These are phyloP conservation scores for Albatrellus sp. DNA, from an alignment of 1,284 basidiomycete species.

Conservation along the genomic window DNA sequence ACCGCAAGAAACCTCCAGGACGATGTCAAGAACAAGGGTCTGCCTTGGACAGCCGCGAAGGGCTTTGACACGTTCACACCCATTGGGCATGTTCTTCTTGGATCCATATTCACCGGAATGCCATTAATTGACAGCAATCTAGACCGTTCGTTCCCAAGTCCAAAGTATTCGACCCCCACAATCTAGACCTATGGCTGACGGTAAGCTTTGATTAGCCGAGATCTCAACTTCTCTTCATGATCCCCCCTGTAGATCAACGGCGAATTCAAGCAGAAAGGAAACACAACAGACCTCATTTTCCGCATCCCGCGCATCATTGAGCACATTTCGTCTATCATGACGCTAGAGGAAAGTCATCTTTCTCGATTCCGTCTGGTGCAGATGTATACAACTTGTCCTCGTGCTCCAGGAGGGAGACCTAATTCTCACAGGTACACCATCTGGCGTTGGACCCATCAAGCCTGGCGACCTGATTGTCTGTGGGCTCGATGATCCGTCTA, in stretches of 20 bases:
- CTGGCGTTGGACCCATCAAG: constrained; percentile 73
- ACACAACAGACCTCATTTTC: constrained; percentile 89
- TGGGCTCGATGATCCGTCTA: constrained; percentile 44
- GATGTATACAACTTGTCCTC: constrained; percentile 1
- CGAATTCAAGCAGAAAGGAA: constrained; percentile 72
- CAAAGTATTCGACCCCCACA: constrained; percentile 58
- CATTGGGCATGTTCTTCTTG: constrained; percentile 39
- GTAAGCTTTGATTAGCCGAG: constrained; percentile 20
- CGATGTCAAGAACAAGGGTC: constrained; percentile 80
- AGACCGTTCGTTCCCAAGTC: constrained; percentile 77
- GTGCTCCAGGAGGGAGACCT: constrained; percentile 73
- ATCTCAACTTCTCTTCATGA: background rate
- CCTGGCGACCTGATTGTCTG: constrained; percentile 50
- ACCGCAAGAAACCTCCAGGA: constrained; percentile 95
- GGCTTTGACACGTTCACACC: constrained; percentile 64
- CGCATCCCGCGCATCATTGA: constrained; percentile 82
- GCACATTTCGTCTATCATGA: constrained; percentile 93
- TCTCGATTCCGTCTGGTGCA: background rate
- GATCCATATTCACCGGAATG: background rate
- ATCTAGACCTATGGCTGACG: constrained; percentile 70
- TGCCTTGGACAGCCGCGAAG: constrained; percentile 87
- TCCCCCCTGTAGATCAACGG: constrained; percentile 58
- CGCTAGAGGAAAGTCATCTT: constrained; percentile 60
- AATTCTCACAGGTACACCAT: constrained; percentile 81
- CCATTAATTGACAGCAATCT: background rate